Evolutionary conservation across 352 stramenopile species (phyloP), one percentile per base, ranked within the genome.

Genomic region (Phytopythium aichiense): DNA sequence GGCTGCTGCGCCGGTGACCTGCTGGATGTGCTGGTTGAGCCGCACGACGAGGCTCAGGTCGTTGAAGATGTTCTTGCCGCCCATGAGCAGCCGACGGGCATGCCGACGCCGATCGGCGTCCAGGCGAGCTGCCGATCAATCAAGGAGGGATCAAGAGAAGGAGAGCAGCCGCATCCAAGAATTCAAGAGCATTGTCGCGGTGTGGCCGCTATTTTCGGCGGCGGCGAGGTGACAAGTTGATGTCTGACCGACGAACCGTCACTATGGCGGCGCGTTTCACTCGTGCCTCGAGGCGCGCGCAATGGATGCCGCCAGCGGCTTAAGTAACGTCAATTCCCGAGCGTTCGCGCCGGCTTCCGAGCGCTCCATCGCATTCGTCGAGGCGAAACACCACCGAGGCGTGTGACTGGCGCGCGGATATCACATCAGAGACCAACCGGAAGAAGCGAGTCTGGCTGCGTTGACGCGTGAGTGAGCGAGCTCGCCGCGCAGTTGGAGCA

Each of bases 11-110:
- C 20, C 49, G 4, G 54, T 15, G 7, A 67, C 25, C 35, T 67
- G 62, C 40, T 89, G 72, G 31, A 91, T 83, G 64, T 89, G 79
- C 69, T 88, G 76, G 54, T 88, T 89, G 35, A 91, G 67, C 46
- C 74, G 81, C 50, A 89, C 54, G 30, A 91, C 76, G 53, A 91
- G 76, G 66, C 77, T 81, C 35, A 91, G 66, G 65, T 91, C 81
- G 67, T 87, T 78, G 74, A 91, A 89, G 65, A 91, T 83, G 64
- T 82, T 69, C 50, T 79, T 84, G 28, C 43, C 71, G 35, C 68
- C 69, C 74, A 83, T 76, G 49, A 38, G 49, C 40, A 20, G 5
- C 12, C 40, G 40, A 6, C 40, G 40, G 16, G 6, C 40, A 45
- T 45, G 40, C 40, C 11, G 40, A 13, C 40, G 37, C 13, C 5